Evolutionary conservation across 176 grass and related monocot species (phyloP).

Genomic region (Dactylis glomerata): DNA sequence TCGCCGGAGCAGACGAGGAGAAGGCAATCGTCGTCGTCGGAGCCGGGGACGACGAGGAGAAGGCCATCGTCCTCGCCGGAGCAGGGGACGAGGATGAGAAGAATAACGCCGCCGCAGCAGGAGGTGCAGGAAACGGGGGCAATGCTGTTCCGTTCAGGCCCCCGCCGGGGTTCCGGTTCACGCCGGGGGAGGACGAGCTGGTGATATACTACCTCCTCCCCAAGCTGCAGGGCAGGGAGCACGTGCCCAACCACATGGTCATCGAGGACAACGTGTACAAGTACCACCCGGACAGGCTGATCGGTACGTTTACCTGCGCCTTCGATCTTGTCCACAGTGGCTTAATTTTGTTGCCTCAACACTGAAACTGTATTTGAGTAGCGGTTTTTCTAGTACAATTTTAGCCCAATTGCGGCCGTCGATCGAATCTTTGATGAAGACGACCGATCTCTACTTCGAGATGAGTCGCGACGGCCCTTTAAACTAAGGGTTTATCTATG

Average conservation of each 20-base stretch:
- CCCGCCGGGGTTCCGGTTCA: constrained; percentile 20
- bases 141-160: neutral
- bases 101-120: neutral
- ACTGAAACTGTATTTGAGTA: too few relatives aligned
- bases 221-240: constrained; percentile 8
- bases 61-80: neutral
- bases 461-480: too few relatives aligned
- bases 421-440: too few relatives aligned
- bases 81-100: neutral
- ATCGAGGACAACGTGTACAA: constrained; percentile 23
- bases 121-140: neutral
- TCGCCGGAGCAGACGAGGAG: too few relatives aligned
- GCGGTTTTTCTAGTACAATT: too few relatives aligned
- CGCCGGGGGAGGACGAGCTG: neutral
- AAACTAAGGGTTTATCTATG: too few relatives aligned
- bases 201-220: constrained; percentile 34
- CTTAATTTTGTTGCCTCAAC: too few relatives aligned
- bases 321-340: neutral
- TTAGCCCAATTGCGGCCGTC: too few relatives aligned
- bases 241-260: neutral
- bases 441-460: too few relatives aligned
- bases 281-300: constrained; percentile 22
- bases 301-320: neutral
- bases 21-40: neutral
- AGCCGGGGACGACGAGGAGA: neutral